phyloP scores from a whole-genome alignment of 2,329 filamentous ascomycete genomes.

The Aspergillus hortae region DNA sequence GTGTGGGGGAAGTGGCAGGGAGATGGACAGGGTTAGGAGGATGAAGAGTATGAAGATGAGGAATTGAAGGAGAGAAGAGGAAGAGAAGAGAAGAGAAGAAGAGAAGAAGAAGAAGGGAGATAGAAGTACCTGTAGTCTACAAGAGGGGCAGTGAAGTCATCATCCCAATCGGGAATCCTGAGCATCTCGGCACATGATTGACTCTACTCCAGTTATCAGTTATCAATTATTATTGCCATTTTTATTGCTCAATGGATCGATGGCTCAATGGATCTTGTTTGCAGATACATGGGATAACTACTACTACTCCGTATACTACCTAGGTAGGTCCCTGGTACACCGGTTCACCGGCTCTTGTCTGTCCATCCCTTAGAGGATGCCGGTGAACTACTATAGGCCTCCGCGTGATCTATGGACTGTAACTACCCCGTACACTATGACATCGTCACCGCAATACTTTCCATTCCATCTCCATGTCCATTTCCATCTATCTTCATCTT shows the following conservation, averaged over 20 bases:
- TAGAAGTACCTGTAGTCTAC: background rate
- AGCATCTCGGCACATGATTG: constrained; percentile 9
- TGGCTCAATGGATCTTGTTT: no score
- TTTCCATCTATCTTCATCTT: background rate
- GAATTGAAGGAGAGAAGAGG: background rate
- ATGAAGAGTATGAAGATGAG: background rate
- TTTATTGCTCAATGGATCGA: background rate
- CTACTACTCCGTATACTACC: no score
- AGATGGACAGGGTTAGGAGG: background rate
- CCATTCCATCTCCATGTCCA: no score
- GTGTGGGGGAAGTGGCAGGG: background rate
- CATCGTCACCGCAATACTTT: no score
- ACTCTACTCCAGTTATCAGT: background rate
- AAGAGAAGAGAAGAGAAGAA: constrained; percentile 5
- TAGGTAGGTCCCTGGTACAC: background rate
- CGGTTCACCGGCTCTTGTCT: background rate
- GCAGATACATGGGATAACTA: no score
- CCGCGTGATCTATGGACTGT: no score
- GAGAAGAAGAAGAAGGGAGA: constrained; percentile 1
- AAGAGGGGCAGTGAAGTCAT: background rate
- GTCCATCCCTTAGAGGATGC: background rate
- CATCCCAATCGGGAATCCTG: background rate
- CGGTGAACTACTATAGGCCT: background rate
- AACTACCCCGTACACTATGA: no score
- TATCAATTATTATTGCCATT: background rate